phyloP scores from a whole-genome alignment of 2,329 filamentous ascomycete species.

The Saccharata proteae region DNA sequence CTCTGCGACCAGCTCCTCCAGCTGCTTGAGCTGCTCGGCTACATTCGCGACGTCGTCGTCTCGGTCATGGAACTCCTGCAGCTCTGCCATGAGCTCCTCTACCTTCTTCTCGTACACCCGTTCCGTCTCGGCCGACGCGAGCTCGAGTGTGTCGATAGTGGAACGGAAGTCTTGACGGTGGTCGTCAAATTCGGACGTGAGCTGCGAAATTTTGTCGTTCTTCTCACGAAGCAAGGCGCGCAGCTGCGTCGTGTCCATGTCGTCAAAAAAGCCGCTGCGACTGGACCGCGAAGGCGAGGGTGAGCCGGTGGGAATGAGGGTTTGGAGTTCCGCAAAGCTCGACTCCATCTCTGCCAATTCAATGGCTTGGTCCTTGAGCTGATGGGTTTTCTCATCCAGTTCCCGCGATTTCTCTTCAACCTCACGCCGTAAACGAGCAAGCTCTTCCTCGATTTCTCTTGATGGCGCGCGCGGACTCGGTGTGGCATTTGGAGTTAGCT shows the following conservation, averaged over 20 bases:
- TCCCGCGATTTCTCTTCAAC: conserved; percentile 28
- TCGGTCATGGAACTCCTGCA: conserved; percentile 69
- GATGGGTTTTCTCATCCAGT: conserved; percentile 72
- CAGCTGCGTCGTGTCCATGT: conserved; percentile 61
- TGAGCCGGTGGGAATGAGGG: conserved; percentile 47
- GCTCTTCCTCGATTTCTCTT: conserved; percentile 45
- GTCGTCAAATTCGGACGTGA: conserved; percentile 88
- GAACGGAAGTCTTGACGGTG: conserved; percentile 93
- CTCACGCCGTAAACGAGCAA: conserved; percentile 44
- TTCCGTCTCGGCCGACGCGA: conserved; percentile 91
- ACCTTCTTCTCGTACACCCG: conserved; percentile 92
- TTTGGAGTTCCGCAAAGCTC: conserved; percentile 69
- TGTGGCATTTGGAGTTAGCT: too few relatives aligned
- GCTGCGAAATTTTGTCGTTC: conserved; percentile 88
- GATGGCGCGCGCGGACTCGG: too few relatives aligned
- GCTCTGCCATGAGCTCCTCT: conserved; percentile 70
- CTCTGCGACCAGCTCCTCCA: conserved; percentile 93
- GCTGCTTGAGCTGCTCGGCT: conserved; percentile 79
- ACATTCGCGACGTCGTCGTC: conserved; percentile 86
- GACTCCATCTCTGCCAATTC: conserved; percentile 83
- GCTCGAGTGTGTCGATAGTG: conserved; percentile 90
- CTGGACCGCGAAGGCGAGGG: conserved; percentile 36
- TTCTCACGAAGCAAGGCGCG: conserved; percentile 80
- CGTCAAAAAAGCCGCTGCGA: conserved; percentile 33
- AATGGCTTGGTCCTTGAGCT: conserved; percentile 76